phyloP scores from a whole-genome alignment of 345 rosid species.

The Capsella bursapastoris region DNA sequence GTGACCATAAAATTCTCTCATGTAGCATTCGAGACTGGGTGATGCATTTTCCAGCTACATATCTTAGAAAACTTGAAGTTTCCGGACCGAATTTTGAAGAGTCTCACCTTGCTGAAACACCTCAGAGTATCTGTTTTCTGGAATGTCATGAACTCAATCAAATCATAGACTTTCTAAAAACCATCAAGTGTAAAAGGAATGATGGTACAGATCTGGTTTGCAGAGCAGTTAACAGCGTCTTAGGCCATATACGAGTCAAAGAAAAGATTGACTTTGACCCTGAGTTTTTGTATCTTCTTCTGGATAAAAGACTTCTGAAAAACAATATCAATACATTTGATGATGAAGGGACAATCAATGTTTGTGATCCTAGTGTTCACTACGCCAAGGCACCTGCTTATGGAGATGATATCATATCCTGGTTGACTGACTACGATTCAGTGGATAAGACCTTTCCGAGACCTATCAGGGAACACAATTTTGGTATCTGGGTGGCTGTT shows the following conservation, averaged over 20 bases:
- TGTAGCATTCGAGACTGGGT: slow-evolving; percentile 33
- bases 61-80: slow-evolving; percentile 19
- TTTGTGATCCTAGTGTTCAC: not conserved
- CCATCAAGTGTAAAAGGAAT: slow-evolving; percentile 10
- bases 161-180: slow-evolving; percentile 8
- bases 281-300: slow-evolving; percentile 21
- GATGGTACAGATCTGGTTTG: slow-evolving; percentile 23
- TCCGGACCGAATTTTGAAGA: not conserved
- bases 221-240: slow-evolving; percentile 26
- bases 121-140: slow-evolving; percentile 40
- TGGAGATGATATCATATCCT: slow-evolving; percentile 35
- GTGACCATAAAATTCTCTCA: not conserved
- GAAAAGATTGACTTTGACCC: slow-evolving; percentile 26
- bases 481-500: slow-evolving; percentile 20
- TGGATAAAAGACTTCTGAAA: slow-evolving; percentile 31
- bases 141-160: slow-evolving; percentile 20
- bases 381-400: slow-evolving; percentile 21
- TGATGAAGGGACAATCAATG: slow-evolving; percentile 19
- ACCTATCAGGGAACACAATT: slow-evolving; percentile 23
- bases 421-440: slow-evolving; percentile 11
- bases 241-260: not conserved
- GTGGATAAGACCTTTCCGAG: not conserved
- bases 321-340: not conserved
- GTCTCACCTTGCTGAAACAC: slow-evolving; percentile 11
- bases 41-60: slow-evolving; percentile 4